phyloP scores from a whole-genome alignment of 352 stramenopile genomes.

The Phytopythium sindhum region DNA sequence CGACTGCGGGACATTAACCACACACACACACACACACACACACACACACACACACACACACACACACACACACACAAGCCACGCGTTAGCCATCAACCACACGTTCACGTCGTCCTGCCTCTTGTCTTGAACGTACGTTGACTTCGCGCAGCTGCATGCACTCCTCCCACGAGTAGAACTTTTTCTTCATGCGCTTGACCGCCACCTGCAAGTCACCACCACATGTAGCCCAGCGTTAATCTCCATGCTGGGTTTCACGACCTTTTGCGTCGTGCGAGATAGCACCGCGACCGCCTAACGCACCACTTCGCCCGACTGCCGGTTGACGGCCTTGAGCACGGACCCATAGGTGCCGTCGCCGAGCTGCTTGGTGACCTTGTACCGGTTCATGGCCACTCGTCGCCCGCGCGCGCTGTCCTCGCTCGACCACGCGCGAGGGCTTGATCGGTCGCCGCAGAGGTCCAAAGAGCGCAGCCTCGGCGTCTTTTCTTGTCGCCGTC shows the following conservation, averaged over 20 bases:
- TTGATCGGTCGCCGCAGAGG: neutral
- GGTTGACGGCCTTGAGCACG: slow-evolving; percentile 94
- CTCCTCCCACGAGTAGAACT: slow-evolving; percentile 95
- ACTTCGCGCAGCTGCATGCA: slow-evolving; percentile 97
- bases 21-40: slow-evolving; percentile 5
- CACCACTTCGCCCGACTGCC: slow-evolving; percentile 91
- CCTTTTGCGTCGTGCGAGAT: neutral
- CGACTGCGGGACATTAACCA: slow-evolving; percentile 42
- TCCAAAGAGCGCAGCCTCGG: slow-evolving; percentile 1
- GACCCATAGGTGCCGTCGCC: slow-evolving; percentile 95
- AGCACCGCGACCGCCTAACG: slow-evolving; percentile 3
- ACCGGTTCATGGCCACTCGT: slow-evolving; percentile 87
- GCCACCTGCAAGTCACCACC: slow-evolving; percentile 60
- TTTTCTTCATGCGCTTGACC: slow-evolving; percentile 98
- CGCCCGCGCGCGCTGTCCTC: neutral
- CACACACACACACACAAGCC: neutral
- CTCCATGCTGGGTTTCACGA: neutral
- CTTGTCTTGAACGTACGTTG: slow-evolving; percentile 55
- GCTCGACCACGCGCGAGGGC: neutral
- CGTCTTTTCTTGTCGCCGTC: slow-evolving; percentile 2
- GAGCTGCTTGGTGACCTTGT: slow-evolving; percentile 95
- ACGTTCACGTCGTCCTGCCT: neutral
- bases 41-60: neutral
- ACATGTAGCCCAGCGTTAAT: neutral
- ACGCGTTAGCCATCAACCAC: slow-evolving; percentile 1